phyloP scores from a whole-genome alignment of 768 basidiomycete genomes.

The Lyophyllum decastes region DNA sequence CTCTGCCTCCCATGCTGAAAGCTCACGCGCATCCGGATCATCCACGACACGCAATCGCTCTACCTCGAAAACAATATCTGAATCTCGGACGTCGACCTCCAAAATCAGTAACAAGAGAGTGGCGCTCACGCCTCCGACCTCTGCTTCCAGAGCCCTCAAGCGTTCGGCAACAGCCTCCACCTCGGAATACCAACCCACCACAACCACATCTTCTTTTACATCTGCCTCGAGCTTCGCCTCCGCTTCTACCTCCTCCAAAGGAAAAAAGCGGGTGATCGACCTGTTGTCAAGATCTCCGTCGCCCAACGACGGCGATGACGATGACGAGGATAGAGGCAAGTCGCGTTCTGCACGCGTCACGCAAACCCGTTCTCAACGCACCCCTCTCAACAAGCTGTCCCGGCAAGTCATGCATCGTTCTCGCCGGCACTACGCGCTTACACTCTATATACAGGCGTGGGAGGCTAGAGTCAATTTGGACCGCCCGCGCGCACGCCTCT shows the following conservation, averaged over 20 bases:
- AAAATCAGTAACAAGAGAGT: background rate
- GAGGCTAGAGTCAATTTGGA: conserved; percentile 36
- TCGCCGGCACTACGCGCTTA: background rate
- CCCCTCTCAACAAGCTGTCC: background rate
- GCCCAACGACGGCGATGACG: background rate
- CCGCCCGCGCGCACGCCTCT: conserved; percentile 20
- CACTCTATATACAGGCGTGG: conserved; percentile 23
- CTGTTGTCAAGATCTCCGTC: background rate
- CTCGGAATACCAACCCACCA: background rate
- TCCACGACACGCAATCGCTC: too few relatives aligned
- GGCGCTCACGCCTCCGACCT: background rate
- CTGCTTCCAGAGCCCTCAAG: background rate
- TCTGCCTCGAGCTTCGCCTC: background rate
- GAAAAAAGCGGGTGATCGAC: background rate
- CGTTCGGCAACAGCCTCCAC: background rate
- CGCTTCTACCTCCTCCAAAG: background rate
- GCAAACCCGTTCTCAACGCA: background rate
- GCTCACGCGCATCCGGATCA: too few relatives aligned
- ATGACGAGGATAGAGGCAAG: too few relatives aligned
- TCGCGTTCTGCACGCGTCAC: background rate
- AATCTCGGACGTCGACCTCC: background rate
- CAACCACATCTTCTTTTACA: background rate
- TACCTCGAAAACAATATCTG: too few relatives aligned
- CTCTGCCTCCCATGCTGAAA: background rate
- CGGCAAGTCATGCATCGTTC: background rate